Evolutionary conservation across 768 basidiomycete species (phyloP), one percentile per base, ranked within the genome.

Genomic region (Lactifluus volemus): DNA sequence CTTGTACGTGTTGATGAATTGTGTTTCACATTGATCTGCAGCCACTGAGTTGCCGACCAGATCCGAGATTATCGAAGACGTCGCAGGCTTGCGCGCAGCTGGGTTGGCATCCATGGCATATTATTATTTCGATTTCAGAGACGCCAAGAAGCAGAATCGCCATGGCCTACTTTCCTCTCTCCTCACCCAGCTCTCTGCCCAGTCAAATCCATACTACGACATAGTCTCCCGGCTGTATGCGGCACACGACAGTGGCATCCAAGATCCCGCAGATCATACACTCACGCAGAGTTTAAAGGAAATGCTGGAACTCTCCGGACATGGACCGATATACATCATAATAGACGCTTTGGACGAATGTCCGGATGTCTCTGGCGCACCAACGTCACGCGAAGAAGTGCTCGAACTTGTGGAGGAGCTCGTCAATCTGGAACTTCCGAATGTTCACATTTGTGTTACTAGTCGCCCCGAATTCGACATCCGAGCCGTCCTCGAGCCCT

Each of bases 291-390:
- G 41, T 6, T 5, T 58, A 3, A 42, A 49, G 1, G 53, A 49
- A 1, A 55, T 60, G 39, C 30, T 60, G 5, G 38, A 7, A 5
- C 30, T 25, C 2, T 19, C 30, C 8, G 48, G 12, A 4, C 53
- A 47, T 2, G 30, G 17, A 12, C 15, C 14, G 6, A 49, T 29
- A 12, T 60, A 49, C 34, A 32, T 60, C 0, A n/a, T 60, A 0
- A n/a, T 60, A 5, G 59, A 60, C 14, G 59, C 38, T 9, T 48
- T 60, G 4, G 59, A 60, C 17, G 59, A 60, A 25, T 60, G 59
- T 19, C 59, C 59, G 2, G 14, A 59, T n/a, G 15, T 3, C 0
- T 10, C 21, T 1, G 59, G 59, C 9, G 34, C 0, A 2, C 41
- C 38, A 7, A 34, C 59, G 4, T 9, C 47, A 0, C 53, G 59